Conservation (phyloP, 2,329 filamentous ascomycete species). For the Geosmithia putterillii region DNA sequence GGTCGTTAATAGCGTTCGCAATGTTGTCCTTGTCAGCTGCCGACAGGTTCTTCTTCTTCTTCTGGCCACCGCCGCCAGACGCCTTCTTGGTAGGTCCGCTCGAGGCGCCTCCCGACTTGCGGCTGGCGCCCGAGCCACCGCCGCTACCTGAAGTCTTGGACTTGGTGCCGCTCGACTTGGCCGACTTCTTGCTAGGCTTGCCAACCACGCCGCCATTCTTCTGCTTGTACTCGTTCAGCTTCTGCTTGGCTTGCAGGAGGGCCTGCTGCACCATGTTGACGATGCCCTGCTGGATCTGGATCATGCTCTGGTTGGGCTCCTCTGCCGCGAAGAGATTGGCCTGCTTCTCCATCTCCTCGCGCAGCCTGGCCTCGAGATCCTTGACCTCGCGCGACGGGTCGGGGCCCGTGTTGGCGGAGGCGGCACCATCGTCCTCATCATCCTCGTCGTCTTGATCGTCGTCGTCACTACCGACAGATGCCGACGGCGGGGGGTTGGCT, state of each 20-base stretch:
- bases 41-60: slow-evolving; percentile 44
- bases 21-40: slow-evolving; percentile 85
- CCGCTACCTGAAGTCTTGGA: slow-evolving; percentile 23
- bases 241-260: slow-evolving; percentile 59
- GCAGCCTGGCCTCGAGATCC: slow-evolving; percentile 36
- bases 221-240: slow-evolving; percentile 38
- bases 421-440: slow-evolving; percentile 30
- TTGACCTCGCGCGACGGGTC: slow-evolving; percentile 32
- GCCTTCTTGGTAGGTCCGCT: slow-evolving; percentile 17
- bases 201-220: slow-evolving; percentile 30
- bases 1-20: slow-evolving; percentile 69
- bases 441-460: slow-evolving; percentile 63
- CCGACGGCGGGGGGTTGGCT: slow-evolving; percentile 34
- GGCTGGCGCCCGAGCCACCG: slow-evolving; percentile 9
- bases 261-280: slow-evolving; percentile 56
- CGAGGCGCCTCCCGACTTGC: slow-evolving; percentile 26
- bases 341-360: slow-evolving; percentile 47
- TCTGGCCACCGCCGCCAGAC: slow-evolving; percentile 23
- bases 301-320: slow-evolving; percentile 36
- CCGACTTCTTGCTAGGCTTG: slow-evolving; percentile 38
- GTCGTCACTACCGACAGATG: slow-evolving; percentile 56
- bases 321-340: slow-evolving; percentile 38
- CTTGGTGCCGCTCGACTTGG: slow-evolving; percentile 37
- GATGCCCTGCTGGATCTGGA: slow-evolving; percentile 47
- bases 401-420: slow-evolving; percentile 22